These are phyloP conservation scores for Trametes elegans DNA, from an alignment of 768 basidiomycete genomes.

Conservation along the genomic window DNA sequence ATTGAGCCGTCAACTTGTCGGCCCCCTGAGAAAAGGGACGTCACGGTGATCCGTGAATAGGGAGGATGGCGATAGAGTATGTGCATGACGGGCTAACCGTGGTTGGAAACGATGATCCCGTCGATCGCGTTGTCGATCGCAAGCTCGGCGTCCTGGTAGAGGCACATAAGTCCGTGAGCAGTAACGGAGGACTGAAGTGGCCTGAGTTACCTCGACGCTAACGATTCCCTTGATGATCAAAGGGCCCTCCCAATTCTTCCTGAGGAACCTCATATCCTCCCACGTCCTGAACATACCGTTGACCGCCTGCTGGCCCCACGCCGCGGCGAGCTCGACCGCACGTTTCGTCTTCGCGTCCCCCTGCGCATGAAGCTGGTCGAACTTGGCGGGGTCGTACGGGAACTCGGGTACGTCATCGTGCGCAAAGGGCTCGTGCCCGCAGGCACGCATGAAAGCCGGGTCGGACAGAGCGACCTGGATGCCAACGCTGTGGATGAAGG, in stretches of 20 bases:
- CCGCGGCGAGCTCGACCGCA: conserved; percentile 47
- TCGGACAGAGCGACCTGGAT: conserved; percentile 68
- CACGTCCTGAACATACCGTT: conserved; percentile 64
- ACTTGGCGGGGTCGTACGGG: conserved; percentile 54
- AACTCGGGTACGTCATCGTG: conserved; percentile 43
- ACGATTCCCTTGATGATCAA: conserved; percentile 80
- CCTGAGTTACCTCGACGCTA: conserved; percentile 40
- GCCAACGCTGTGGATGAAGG: conserved; percentile 65
- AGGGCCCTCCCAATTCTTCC: conserved; percentile 75
- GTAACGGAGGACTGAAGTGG: not conserved
- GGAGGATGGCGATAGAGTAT: too few relatives aligned
- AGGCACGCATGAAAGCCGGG: conserved; percentile 71
- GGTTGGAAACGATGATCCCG: conserved; percentile 80
- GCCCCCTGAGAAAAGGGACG: conserved; percentile 44
- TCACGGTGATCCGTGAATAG: not conserved
- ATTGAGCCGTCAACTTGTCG: conserved; percentile 80
- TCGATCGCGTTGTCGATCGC: conserved; percentile 63
- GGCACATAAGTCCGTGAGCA: not conserved
- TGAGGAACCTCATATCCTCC: conserved; percentile 68
- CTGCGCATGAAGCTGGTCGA: conserved; percentile 39
- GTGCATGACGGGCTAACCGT: conserved; percentile 53
- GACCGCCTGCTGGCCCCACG: conserved; percentile 62
- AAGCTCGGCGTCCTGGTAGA: conserved; percentile 63
- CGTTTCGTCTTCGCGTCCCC: conserved; percentile 49
- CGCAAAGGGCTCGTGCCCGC: conserved; percentile 43